Percentiles rank a stretch among this genome's conserved stretches.
Conservation (phyloP, 2,329 filamentous ascomycete genomes). For the Xenoacremonium recifei region DNA sequence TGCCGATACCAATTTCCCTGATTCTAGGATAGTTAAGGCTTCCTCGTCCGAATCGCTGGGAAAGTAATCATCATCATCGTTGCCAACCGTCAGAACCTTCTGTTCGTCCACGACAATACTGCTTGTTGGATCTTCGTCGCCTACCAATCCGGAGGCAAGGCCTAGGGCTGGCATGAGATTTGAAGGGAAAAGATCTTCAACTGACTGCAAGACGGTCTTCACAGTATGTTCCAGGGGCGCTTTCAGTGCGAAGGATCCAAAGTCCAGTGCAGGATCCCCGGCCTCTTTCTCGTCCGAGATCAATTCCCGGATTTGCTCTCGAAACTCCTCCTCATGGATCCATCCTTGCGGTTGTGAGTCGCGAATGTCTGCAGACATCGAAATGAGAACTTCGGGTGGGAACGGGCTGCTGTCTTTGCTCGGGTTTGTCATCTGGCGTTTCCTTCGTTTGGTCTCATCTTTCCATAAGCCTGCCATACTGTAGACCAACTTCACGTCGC, state of each 20-base stretch:
- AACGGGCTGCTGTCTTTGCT: slow-evolving; percentile 73
- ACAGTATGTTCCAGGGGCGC: slow-evolving; percentile 55
- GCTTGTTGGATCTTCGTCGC: slow-evolving; percentile 32
- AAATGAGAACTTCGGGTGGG: slow-evolving; percentile 74
- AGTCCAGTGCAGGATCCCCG: slow-evolving; percentile 46
- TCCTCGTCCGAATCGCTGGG: slow-evolving; percentile 56
- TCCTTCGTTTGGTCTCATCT: slow-evolving; percentile 80
- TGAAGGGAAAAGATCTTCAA: slow-evolving; percentile 80
- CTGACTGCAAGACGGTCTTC: slow-evolving; percentile 77
- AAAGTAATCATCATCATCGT: slow-evolving; percentile 48
- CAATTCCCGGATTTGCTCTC: slow-evolving; percentile 61
- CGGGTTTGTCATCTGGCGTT: slow-evolving; percentile 64
- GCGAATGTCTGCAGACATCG: slow-evolving; percentile 83
- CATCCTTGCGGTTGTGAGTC: slow-evolving; percentile 74
- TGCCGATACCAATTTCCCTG: slow-evolving; percentile 12
- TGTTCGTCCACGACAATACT: slow-evolving; percentile 65
- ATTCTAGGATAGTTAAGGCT: slow-evolving; percentile 22
- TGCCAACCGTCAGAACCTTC: slow-evolving; percentile 47
- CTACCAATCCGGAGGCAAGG: slow-evolving; percentile 26
- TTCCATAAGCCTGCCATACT: slow-evolving; percentile 95
- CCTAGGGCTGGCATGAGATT: slow-evolving; percentile 55
- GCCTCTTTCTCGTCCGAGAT: slow-evolving; percentile 60
- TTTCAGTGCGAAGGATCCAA: slow-evolving; percentile 64
- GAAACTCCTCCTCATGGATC: slow-evolving; percentile 89
- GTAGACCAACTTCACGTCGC: slow-evolving; percentile 78